Conservation (phyloP, 1,139 yeast genomes). For the Zygosaccharomyces sapae region DNA sequence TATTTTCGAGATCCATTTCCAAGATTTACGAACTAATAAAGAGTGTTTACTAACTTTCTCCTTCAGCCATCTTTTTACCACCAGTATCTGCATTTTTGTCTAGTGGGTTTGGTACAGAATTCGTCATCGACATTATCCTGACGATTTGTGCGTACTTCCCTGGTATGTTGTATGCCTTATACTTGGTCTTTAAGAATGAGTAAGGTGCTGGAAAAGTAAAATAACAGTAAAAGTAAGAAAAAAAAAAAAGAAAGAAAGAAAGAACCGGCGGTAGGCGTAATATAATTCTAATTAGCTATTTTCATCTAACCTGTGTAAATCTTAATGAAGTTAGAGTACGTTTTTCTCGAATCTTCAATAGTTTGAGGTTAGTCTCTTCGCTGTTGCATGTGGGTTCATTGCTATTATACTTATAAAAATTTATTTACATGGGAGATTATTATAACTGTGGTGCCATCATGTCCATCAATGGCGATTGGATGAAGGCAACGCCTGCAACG, state of each 20-base stretch:
- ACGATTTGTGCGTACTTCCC: slow-evolving; percentile 68
- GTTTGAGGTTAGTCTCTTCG: too few relatives aligned
- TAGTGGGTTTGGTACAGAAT: slow-evolving; percentile 56
- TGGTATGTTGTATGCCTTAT: slow-evolving; percentile 69
- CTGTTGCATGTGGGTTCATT: too few relatives aligned
- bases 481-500: slow-evolving; percentile 66
- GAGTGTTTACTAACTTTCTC: slow-evolving; percentile 12
- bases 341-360: too few relatives aligned
- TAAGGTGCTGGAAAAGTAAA: not conserved
- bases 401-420: too few relatives aligned
- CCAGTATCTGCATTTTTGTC: slow-evolving; percentile 69
- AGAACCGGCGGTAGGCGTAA: too few relatives aligned
- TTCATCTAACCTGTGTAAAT: too few relatives aligned
- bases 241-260: not conserved
- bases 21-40: not conserved
- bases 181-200: slow-evolving; percentile 45
- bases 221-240: not conserved
- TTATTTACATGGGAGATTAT: slow-evolving; percentile 26
- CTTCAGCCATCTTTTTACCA: slow-evolving; percentile 56
- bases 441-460: slow-evolving; percentile 70
- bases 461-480: slow-evolving; percentile 76
- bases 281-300: too few relatives aligned
- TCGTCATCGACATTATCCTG: slow-evolving; percentile 58
- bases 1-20: slow-evolving; percentile 8
- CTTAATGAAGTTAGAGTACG: too few relatives aligned